These are phyloP conservation scores for Fusarium nodosum DNA, from an alignment of 2,329 filamentous ascomycete species.

Conservation along the genomic window DNA sequence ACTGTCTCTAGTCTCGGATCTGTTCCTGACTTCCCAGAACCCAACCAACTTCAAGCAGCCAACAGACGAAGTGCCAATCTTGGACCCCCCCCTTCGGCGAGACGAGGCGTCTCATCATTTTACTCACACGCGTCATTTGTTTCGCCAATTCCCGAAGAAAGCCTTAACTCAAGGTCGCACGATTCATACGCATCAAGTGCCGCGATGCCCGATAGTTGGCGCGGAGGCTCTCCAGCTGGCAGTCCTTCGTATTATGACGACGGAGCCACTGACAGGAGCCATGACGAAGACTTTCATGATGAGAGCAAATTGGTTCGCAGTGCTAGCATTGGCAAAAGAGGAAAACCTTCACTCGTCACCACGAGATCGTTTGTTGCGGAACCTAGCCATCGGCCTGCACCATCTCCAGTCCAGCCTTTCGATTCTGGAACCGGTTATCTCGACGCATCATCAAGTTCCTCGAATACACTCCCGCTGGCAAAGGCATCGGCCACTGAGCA, in stretches of 20 bases:
- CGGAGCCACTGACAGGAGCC: slow-evolving; percentile 60
- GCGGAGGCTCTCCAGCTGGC: slow-evolving; percentile 60
- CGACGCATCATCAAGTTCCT: slow-evolving; percentile 63
- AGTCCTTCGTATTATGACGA: slow-evolving; percentile 66
- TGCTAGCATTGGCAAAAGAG: slow-evolving; percentile 72
- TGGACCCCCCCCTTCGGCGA: slow-evolving; percentile 69
- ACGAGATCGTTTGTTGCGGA: slow-evolving; percentile 44
- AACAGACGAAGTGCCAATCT: slow-evolving; percentile 66
- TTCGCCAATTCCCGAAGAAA: slow-evolving; percentile 82
- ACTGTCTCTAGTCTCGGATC: slow-evolving; percentile 68
- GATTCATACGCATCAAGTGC: slow-evolving; percentile 79
- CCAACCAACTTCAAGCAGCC: slow-evolving; percentile 50
- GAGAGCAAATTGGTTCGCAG: slow-evolving; percentile 71
- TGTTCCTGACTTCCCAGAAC: slow-evolving; percentile 71
- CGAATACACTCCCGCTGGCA: slow-evolving; percentile 56
- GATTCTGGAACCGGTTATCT: slow-evolving; percentile 61
- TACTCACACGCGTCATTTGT: slow-evolving; percentile 77
- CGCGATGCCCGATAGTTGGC: slow-evolving; percentile 78
- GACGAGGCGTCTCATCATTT: slow-evolving; percentile 73
- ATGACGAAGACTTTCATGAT: slow-evolving; percentile 64
- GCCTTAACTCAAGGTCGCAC: slow-evolving; percentile 68
- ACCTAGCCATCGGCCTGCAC: slow-evolving; percentile 50
- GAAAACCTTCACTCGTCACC: slow-evolving; percentile 68
- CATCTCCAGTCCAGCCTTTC: slow-evolving; percentile 59
- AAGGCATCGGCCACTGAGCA: slow-evolving; percentile 35